A percentile compares a stretch with the other conserved stretches of the same genome.
These are phyloP conservation scores for Aspergillaceae sp. DNA, from an alignment of 2,329 filamentous ascomycete genomes.

Conservation along the genomic window DNA sequence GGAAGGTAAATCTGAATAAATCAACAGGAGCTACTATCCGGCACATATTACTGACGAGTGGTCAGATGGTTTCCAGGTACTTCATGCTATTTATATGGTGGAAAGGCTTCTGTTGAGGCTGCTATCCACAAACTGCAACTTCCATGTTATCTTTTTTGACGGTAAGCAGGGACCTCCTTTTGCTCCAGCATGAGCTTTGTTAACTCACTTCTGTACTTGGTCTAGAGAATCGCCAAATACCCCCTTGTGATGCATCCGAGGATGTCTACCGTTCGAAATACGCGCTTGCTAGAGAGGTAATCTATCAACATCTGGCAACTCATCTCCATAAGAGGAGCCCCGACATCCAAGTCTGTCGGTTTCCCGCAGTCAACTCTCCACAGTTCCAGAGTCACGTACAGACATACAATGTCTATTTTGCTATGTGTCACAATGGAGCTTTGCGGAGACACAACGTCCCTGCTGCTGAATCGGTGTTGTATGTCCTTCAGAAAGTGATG, in stretches of 20 bases:
- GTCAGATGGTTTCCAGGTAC: conserved; percentile 5
- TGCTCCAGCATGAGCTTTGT: not conserved
- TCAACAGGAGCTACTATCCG: not conserved
- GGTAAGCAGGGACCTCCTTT: not conserved
- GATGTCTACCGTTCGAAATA: conserved; percentile 42
- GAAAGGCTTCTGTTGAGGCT: conserved; percentile 6
- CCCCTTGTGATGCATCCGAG: conserved; percentile 15
- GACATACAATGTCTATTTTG: conserved; percentile 51
- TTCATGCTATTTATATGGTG: conserved; percentile 5
- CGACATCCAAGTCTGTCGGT: conserved; percentile 19
- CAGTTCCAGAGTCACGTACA: conserved; percentile 50
- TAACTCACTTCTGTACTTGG: no score
- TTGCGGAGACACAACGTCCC: not conserved
- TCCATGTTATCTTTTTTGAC: conserved; percentile 8
- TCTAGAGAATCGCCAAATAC: conserved; percentile 1
- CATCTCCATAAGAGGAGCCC: conserved; percentile 32
- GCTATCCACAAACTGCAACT: conserved; percentile 4
- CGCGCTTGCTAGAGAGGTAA: conserved; percentile 50
- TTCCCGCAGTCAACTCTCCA: conserved; percentile 17
- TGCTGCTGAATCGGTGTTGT: not conserved
- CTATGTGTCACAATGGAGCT: conserved; percentile 57
- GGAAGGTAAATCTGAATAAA: not conserved
- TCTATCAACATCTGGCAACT: conserved; percentile 53
- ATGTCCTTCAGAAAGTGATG: conserved; percentile 47
- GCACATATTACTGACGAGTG: not conserved